Base-by-base conservation (phyloP, 805 yeast species). In the Jamesozyma rosinii region DNA sequence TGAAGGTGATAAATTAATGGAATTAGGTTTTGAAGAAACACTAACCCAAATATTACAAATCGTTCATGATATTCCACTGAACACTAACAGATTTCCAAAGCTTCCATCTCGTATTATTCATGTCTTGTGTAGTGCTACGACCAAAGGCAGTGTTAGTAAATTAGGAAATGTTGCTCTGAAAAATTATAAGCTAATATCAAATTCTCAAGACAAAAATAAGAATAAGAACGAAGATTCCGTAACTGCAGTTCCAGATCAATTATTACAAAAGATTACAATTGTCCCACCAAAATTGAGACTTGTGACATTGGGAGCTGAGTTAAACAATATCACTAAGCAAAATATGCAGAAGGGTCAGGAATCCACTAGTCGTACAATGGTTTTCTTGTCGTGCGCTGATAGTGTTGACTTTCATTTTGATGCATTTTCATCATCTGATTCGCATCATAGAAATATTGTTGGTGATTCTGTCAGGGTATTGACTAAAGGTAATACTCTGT, bases 1-100 rank as follows among this genome's bases (percentile, higher is more conserved):
- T 66, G 99, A 92, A 71, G 98, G 97, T 63, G 99, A 92, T 66
- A 76, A 89, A 51, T 73, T 92, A 53, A 86, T 90, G 77, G 99
- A 92, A 55, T 70, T 94, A 45, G 99, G 99, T 0, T 92, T 92
- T 59, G 96, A 92, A 63, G 97, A 92, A 60, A 84, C 96, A 0
- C 79, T 92, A 45, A 72, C 85, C 14, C 77, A 81, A 49, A 87
- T 90, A 49, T 69, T 94, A 41, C 68, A 69, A 22, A 71, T 74
- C 43, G 72, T 89, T 37, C 72, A 79, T 20, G 65, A 65, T 22
- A 65, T 81, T 13, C 55, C 53, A 17, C 51, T 63, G 5, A 61
- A 66, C 8, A 59, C 66, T 5, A 48, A 49, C 8, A 55, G 57
- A 43, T 80, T 71, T 61, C 78, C 75, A 31, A 67, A 68, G 3